Base-by-base conservation (phyloP, 78 protist species). In the Emiliania huxleyi region DNA sequence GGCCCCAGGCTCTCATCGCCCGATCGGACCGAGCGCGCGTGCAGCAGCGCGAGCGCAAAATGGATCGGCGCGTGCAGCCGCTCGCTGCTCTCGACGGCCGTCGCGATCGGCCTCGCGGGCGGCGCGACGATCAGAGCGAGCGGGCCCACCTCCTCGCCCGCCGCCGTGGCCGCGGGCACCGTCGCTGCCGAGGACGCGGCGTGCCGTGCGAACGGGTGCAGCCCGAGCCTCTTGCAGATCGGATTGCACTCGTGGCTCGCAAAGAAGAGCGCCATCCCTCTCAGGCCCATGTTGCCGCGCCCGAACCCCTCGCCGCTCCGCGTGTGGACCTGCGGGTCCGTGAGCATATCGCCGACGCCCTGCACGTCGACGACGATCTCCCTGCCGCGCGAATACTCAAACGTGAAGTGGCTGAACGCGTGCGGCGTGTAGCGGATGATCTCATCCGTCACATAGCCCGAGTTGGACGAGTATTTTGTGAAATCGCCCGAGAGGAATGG, bases 331-430 rank as follows among this genome's bases (percentile, higher is more conserved):
- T 97, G 98, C n/a, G 98, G 98, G 44, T 97, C 98, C 29, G 98
- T 97, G 87, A 95, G 96, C 44, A 94, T 52, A 75, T 97, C 98
- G 4, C 91, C 98, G 12, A 96, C 98, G 33, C 98, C 98, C 89
- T 97, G 98, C 33, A 97, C 94, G 93, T 97, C 98, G 77, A 90
- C 91, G 0, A 97, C 95, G 19, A 97, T 49, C 90, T 95, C n/a
- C 84, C 42, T 52, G 43, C 93, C 93, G n/a, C 92, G 91, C 38
- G 97, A 95, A 15, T 77, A 94, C 38, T 93, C 96, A 69, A 94
- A 97, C n/a, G 97, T 92, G 73, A 95, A 97, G 90, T 96, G 98
- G 35, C 96, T 92, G 83, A 97, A 97, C 4, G 98, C 98, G 19
- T 97, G 98, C 45, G 97, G 98, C 42, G 98, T 96, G 29, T 5